These are phyloP conservation scores for Penicillium sp. DNA, from an alignment of 2,329 filamentous ascomycete genomes.

Conservation along the genomic window DNA sequence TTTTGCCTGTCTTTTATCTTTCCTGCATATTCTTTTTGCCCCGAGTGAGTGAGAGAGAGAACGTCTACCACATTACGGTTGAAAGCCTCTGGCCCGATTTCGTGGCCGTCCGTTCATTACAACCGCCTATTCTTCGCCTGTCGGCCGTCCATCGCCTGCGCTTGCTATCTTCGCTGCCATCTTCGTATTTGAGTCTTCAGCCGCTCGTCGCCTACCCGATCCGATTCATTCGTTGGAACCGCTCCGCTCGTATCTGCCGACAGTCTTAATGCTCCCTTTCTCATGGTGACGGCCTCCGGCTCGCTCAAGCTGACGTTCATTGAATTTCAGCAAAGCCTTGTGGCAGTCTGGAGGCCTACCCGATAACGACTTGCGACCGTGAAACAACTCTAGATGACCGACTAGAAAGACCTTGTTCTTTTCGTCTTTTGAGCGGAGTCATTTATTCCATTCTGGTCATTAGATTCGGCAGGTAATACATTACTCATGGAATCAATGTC, in stretches of 20 bases:
- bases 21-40: constrained; percentile 13
- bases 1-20: constrained; percentile 9
- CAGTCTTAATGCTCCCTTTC: constrained; percentile 5
- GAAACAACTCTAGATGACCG: background rate
- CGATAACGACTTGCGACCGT: background rate
- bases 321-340: constrained; percentile 6
- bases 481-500: constrained; percentile 9
- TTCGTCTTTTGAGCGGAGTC: background rate
- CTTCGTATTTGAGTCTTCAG: background rate
- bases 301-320: constrained; percentile 13
- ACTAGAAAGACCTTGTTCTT: background rate
- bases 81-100: constrained; percentile 22
- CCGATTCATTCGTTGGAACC: background rate
- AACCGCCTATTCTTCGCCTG: constrained; percentile 1
- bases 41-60: constrained; percentile 2
- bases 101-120: constrained; percentile 40
- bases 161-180: background rate
- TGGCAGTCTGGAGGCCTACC: constrained; percentile 14
- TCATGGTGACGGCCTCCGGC: constrained; percentile 13
- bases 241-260: background rate
- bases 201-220: background rate
- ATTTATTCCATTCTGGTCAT: background rate
- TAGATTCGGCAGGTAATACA: background rate
- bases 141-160: no score
- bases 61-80: background rate